These are phyloP conservation scores for Blastobotrys robertii DNA, from an alignment of 805 yeast species.

Conservation along the genomic window DNA sequence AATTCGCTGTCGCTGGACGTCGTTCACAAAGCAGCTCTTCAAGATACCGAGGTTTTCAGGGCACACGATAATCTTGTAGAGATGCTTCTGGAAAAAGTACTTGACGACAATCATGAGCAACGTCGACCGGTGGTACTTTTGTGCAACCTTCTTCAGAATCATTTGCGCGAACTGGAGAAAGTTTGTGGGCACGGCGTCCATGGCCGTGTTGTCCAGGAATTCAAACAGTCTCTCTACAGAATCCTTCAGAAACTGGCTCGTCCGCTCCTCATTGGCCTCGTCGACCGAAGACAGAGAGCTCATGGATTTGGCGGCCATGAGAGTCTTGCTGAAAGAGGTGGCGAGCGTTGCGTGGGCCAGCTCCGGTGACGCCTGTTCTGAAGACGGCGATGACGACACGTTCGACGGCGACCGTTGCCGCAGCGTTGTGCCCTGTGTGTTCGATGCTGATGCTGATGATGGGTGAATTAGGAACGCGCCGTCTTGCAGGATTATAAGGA, in stretches of 20 bases:
- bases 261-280: constrained; percentile 5
- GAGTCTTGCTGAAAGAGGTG: not conserved
- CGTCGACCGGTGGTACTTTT: constrained; percentile 5
- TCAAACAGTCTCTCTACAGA: constrained; percentile 9
- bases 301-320: constrained; percentile 4
- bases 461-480: constrained; percentile 14
- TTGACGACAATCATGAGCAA: constrained; percentile 11
- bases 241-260: constrained; percentile 6
- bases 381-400: constrained; percentile 4
- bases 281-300: constrained; percentile 11
- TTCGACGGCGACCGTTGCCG: not conserved
- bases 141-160: constrained; percentile 8
- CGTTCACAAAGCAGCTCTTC: constrained; percentile 14
- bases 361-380: constrained; percentile 9
- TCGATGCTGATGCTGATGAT: not conserved
- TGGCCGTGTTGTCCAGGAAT: constrained; percentile 9
- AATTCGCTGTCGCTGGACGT: constrained; percentile 16
- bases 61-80: constrained; percentile 9
- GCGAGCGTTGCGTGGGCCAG: constrained; percentile 5
- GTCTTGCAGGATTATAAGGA: constrained; percentile 13
- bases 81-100: constrained; percentile 13
- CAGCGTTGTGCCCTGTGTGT: no score
- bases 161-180: constrained; percentile 12
- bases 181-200: constrained; percentile 12
- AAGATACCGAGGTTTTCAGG: constrained; percentile 20